A percentile compares a stretch with the other conserved stretches of the same genome.
phyloP scores from a whole-genome alignment of 169 alveolate genomes.

The Eimeria falciformis region DNA sequence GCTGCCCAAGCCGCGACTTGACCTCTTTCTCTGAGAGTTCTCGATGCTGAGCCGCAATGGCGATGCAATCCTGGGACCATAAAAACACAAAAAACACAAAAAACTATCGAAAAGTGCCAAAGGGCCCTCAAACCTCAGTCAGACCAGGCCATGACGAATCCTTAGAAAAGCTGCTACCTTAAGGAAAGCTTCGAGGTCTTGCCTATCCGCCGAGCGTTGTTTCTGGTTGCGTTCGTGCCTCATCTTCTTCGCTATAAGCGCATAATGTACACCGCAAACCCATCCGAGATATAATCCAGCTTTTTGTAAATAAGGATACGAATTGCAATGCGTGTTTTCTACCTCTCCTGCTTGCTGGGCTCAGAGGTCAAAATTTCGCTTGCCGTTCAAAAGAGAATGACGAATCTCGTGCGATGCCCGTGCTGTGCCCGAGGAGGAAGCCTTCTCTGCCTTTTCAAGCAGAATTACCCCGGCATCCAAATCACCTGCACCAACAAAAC shows the following conservation, averaged over 20 bases:
- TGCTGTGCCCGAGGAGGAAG: conserved; percentile 49
- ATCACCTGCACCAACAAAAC: conserved; percentile 38
- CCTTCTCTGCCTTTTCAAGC: conserved; percentile 64
- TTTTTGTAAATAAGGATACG: no score
- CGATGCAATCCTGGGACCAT: conserved; percentile 62
- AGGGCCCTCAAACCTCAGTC: no score
- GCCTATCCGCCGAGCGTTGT: conserved; percentile 48
- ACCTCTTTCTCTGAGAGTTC: conserved; percentile 56
- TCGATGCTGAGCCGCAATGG: conserved; percentile 33
- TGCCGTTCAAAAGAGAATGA: conserved; percentile 67
- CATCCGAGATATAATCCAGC: no score
- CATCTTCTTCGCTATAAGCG: conserved; percentile 40
- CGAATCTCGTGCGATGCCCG: conserved; percentile 58
- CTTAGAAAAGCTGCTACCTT: background rate
- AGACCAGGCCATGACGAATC: no score
- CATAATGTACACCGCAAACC: background rate
- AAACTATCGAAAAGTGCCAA: background rate
- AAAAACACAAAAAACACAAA: background rate
- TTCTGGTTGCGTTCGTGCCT: conserved; percentile 18
- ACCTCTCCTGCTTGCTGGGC: no score
- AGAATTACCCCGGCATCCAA: conserved; percentile 28
- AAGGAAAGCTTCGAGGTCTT: conserved; percentile 49
- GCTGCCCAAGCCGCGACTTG: conserved; percentile 53
- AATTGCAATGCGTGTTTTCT: no score
- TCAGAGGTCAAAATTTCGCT: background rate